Conservation (phyloP, 768 basidiomycete species). For the Tylopilus plumbeoviolaceoides region DNA sequence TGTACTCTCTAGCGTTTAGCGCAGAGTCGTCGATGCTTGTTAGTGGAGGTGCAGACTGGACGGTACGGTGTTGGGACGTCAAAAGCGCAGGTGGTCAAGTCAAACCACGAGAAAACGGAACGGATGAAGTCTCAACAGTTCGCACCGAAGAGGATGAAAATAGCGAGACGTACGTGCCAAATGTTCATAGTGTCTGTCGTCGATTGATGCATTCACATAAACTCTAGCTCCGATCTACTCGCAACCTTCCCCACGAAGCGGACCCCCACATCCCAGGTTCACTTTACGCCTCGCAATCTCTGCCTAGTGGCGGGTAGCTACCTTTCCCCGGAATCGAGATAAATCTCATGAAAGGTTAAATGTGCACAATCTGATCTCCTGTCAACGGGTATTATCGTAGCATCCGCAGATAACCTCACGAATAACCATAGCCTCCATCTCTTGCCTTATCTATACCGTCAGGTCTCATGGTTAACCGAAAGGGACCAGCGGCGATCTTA, state of each 20-base stretch:
- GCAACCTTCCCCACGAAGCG: conserved; percentile 94
- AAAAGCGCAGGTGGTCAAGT: conserved; percentile 67
- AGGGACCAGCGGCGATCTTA: not conserved
- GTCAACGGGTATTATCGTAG: not conserved
- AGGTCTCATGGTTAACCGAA: not conserved
- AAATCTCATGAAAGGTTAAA: not conserved
- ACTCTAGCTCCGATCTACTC: conserved; percentile 71
- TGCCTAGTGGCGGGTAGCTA: conserved; percentile 83
- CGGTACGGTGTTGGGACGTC: conserved; percentile 98
- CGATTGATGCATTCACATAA: conserved; percentile 1
- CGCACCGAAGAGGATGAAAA: conserved; percentile 47
- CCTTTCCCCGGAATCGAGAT: conserved; percentile 55
- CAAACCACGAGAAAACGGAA: conserved; percentile 58
- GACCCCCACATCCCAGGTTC: conserved; percentile 87
- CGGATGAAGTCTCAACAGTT: conserved; percentile 30
- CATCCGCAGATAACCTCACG: not conserved
- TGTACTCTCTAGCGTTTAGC: conserved; percentile 89
- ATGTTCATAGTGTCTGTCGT: not conserved
- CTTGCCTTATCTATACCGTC: not conserved
- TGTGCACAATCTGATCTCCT: not conserved
- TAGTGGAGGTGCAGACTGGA: conserved; percentile 91
- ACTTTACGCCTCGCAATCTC: conserved; percentile 93
- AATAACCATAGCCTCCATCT: conserved; percentile 1
- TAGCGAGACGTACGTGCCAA: conserved; percentile 63
- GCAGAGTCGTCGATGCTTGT: conserved; percentile 88